Base-by-base conservation (phyloP, 176 grass and related monocot genomes). In the Oryza nivara region DNA sequence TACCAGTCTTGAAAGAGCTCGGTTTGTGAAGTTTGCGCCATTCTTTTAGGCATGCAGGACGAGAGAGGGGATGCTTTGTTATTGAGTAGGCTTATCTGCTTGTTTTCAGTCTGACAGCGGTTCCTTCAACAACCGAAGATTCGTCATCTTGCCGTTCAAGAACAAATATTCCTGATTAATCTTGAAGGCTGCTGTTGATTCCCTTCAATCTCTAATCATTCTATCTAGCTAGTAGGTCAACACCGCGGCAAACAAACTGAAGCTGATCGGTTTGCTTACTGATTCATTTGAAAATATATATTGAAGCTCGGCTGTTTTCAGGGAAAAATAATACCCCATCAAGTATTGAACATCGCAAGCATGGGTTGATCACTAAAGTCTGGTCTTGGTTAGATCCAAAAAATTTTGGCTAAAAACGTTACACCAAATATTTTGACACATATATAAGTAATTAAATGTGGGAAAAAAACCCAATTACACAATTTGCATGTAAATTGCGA, bases 71-170 rank as follows among this genome's bases (percentile, higher is more conserved):
- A 67, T 25, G 83, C 60, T 74, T 74, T 83, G 70, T 49, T 77
- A 66, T 56, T 73, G 73, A 86, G 14, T 77, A 63, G 74, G 61
- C n/a, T 74, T 84, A 84, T 84, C 82, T 69, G 34, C 32, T 69
- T 74, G 40, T 54, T 84, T 22, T 44, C 51, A 35, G 68, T 3
- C 60, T 38, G 76, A 88, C 6, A 74, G 69, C 48, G 14, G n/a
- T 40, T 68, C 81, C 9, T 47, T 78, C 81, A 84, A 66, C 83
- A 61, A 86, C 79, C 79, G 16, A 61, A 40, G 36, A 82, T 86
- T 68, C 48, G 35, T n/a, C 46, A 22, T 48, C 83, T 72, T 81
- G 73, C 73, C 54, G 58, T 78, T 82, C 34, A 63, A 73, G 45
- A 86, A 78, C 58, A 82, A 80, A 26, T 19, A 38, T 72, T 66